Percentiles rank a stretch among this genome's conserved stretches.
These are phyloP conservation scores for Penicillium ucsense DNA, from an alignment of 495 filamentous ascomycete genomes.

Conservation along the genomic window DNA sequence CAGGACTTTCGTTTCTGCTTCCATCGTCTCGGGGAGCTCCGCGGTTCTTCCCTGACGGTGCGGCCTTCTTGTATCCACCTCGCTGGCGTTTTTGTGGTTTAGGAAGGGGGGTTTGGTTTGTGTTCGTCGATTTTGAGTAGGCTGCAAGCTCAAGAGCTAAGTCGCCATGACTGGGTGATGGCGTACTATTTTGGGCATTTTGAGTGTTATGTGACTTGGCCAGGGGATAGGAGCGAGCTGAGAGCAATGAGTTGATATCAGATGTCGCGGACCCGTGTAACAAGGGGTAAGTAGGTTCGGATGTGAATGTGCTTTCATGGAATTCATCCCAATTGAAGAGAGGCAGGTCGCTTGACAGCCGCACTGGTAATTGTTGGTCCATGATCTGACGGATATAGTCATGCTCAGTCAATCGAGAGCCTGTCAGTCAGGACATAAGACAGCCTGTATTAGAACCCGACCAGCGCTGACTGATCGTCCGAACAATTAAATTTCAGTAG, in stretches of 20 bases:
- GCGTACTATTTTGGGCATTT: conserved; percentile 1
- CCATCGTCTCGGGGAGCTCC: conserved; percentile 11
- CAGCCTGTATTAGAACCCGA: background rate
- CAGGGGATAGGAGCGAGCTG: conserved; percentile 18
- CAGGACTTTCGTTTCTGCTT: conserved; percentile 6
- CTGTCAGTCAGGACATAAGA: background rate
- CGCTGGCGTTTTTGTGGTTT: conserved; percentile 4
- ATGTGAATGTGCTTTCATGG: background rate
- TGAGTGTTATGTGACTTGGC: conserved; percentile 2
- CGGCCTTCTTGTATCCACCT: conserved; percentile 1
- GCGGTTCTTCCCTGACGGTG: conserved; percentile 7
- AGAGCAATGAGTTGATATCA: conserved; percentile 13
- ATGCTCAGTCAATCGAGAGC: background rate
- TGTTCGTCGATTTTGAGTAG: background rate
- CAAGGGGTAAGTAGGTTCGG: background rate
- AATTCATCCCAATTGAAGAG: conserved; percentile 1
- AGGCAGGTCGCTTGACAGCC: background rate
- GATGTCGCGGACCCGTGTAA: background rate
- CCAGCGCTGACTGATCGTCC: background rate
- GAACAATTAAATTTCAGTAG: background rate
- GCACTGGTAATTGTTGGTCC: conserved; percentile 1
- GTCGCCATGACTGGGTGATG: background rate
- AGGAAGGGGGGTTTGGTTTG: background rate
- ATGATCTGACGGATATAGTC: background rate
- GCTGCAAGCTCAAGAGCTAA: background rate